Percentiles rank a stretch among this genome's conserved stretches.
Evolutionary conservation across 805 yeast species (phyloP).

Genomic region (Wickerhamiella sergipiensis): DNA sequence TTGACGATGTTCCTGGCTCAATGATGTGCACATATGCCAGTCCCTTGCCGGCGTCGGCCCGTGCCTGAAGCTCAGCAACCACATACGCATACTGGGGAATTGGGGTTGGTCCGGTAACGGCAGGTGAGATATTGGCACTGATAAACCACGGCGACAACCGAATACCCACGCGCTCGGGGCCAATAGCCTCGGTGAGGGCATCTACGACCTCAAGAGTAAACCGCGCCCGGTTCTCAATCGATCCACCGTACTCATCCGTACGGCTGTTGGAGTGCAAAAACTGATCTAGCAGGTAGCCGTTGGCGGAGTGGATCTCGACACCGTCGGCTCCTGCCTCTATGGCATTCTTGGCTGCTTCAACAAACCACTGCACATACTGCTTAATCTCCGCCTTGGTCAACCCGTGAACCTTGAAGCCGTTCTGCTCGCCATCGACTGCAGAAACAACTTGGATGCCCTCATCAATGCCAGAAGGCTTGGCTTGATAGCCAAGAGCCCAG

Average conservation of each 20-base stretch:
- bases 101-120: conserved; percentile 14
- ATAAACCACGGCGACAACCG: conserved; percentile 29
- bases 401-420: conserved; percentile 15
- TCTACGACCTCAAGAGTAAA: conserved; percentile 36
- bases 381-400: conserved; percentile 30
- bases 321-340: conserved; percentile 45
- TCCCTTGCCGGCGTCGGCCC: conserved; percentile 26
- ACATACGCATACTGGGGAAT: conserved; percentile 31
- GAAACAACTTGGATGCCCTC: background rate
- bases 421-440: background rate
- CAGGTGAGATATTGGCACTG: conserved; percentile 21
- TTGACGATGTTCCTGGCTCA: conserved; percentile 31
- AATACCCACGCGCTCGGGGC: conserved; percentile 25
- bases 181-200: conserved; percentile 26
- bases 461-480: conserved; percentile 26
- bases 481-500: conserved; percentile 34
- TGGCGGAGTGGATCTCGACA: conserved; percentile 53
- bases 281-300: conserved; percentile 41
- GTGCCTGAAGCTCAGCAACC: conserved; percentile 29
- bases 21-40: conserved; percentile 32
- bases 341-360: conserved; percentile 38
- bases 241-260: conserved; percentile 52
- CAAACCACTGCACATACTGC: conserved; percentile 30
- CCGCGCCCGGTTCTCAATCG: conserved; percentile 42
- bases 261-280: conserved; percentile 42